phyloP scores from a whole-genome alignment of 768 basidiomycete species.

The Kwoniella bestiolae region DNA sequence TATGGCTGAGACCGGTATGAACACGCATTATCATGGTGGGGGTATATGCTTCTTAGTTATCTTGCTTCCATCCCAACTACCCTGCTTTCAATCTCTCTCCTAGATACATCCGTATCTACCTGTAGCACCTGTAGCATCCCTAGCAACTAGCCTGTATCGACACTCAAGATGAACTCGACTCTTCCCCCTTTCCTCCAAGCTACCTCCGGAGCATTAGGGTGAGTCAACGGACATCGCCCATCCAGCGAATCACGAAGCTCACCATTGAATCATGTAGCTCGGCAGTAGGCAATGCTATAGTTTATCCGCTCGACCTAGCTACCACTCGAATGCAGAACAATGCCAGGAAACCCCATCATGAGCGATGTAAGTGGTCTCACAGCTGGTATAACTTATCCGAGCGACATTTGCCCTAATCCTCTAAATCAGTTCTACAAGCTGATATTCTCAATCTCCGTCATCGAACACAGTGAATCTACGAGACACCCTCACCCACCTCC shows the following conservation, averaged over 20 bases:
- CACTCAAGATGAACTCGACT: constrained; percentile 32
- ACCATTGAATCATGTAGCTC: constrained; percentile 24
- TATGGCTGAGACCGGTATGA: not conserved
- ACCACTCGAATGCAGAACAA: constrained; percentile 49
- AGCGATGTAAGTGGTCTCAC: constrained; percentile 26
- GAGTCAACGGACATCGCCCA: not conserved
- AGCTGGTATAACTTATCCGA: no score
- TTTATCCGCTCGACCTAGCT: constrained; percentile 50
- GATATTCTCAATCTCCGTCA: no score
- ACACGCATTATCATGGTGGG: no score
- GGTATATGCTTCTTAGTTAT: no score
- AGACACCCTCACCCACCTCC: constrained; percentile 34
- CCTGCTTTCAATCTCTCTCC: no score
- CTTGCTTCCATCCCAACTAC: no score
- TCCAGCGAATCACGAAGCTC: not conserved
- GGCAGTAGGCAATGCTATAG: constrained; percentile 47
- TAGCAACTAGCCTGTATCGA: no score
- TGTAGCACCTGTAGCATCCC: no score
- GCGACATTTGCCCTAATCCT: no score
- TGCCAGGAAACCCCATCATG: constrained; percentile 15
- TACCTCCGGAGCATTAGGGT: constrained; percentile 47
- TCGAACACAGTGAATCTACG: constrained; percentile 43
- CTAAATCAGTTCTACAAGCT: no score
- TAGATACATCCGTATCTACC: no score
- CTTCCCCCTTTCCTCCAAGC: constrained; percentile 50